Evolutionary conservation across 1,139 yeast genomes (phyloP), one percentile per base, ranked within the genome.

Genomic region (Protomyces lactucae-debilis): DNA sequence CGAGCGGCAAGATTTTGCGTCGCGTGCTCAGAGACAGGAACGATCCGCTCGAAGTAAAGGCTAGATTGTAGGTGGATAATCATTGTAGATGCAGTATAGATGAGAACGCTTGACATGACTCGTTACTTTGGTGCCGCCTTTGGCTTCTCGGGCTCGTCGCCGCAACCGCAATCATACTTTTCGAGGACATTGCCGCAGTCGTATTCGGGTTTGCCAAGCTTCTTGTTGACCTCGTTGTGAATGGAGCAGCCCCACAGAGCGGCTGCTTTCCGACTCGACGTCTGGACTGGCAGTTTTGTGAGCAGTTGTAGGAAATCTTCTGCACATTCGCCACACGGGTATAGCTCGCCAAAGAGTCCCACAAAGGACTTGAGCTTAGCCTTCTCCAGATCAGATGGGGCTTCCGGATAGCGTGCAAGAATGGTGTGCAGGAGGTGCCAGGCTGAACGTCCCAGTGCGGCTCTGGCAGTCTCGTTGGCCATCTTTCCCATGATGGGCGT

Each of bases 81-180:
- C 12, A 1, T 43, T 43, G 14, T 43, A 16, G 5, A 39, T 16
- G 16, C n/a, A 16, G 43, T 14, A 39, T 39, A 39, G 43, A 39
- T 10, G 8, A 14, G 16, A 39, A 39, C 32, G 32, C 32, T 28
- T 28, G 32, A 28, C 32, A 28, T 28, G 32, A 28, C 43, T 39
- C 16, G 18, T 16, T 39, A 39, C 16, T 5, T 39, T 16, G 43
- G 18, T 39, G 43, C 16, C 10, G 43, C 43, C 16, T 10, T 39
- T 39, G n/a, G 18, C 18, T 16, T 51, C 10, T n/a, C 21, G 14
- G 37, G 16, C 18, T 32, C 36, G 3, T 23, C 16, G 53, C 63
- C 97, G 76, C 99, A 93, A 0, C 99, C 99, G 78, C 99, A 93
- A 71, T 91, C 96, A 75, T 93, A 93, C 74, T 89, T 95, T 71